phyloP scores from a whole-genome alignment of 2,329 filamentous ascomycete species.

The Ascochyta koolunga region DNA sequence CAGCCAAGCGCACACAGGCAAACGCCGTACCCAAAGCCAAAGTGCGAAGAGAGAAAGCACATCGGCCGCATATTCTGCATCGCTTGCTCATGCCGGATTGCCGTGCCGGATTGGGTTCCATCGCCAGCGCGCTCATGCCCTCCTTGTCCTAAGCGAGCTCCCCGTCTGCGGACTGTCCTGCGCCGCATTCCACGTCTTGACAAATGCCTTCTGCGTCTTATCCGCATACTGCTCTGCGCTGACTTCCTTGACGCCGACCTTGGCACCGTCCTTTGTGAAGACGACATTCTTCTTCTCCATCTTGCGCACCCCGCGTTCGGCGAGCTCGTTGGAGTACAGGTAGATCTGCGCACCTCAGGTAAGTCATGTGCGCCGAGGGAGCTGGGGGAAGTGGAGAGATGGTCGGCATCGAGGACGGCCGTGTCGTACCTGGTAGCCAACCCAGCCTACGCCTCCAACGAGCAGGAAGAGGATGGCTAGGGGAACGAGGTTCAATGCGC shows the following conservation, averaged over 20 bases:
- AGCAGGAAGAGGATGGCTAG: conserved; percentile 68
- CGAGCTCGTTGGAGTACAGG: conserved; percentile 69
- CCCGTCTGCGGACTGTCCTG: conserved; percentile 20
- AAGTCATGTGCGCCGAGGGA: neutral
- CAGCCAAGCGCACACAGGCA: neutral
- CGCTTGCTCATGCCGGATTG: neutral
- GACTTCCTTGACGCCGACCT: conserved; percentile 73
- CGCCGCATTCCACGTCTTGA: conserved; percentile 57
- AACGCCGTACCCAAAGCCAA: neutral
- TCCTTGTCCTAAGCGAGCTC: conserved; percentile 5
- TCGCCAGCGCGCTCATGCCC: neutral
- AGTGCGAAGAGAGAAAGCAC: neutral
- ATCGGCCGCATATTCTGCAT: neutral
- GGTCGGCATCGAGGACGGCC: neutral
- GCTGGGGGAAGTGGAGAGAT: neutral
- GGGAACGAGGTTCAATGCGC: conserved; percentile 63
- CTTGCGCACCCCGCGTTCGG: conserved; percentile 67
- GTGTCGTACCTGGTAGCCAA: conserved; percentile 66
- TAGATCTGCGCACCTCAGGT: conserved; percentile 59
- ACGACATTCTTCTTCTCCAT: conserved; percentile 78
- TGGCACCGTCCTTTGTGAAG: conserved; percentile 76
- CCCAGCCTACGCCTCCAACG: conserved; percentile 64
- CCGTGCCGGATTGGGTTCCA: too few species aligned
- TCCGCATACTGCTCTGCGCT: conserved; percentile 75
- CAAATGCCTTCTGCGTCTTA: conserved; percentile 67